Conservation (phyloP, 1,284 basidiomycete genomes). For the Cutaneotrichosporon mucoides region DNA sequence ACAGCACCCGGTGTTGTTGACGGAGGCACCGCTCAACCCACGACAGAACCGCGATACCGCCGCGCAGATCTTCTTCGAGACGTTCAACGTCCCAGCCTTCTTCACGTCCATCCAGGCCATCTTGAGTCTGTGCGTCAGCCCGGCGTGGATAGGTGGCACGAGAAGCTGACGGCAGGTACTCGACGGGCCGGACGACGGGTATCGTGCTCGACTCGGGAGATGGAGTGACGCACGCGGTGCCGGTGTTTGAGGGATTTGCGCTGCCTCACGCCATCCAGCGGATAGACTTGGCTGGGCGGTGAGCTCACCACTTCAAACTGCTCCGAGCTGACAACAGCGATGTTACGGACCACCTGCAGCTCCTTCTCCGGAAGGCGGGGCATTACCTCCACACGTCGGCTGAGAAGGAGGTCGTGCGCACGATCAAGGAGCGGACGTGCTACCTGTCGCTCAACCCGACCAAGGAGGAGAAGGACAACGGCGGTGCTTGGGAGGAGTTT, state of each 20-base stretch:
- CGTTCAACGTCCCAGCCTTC: slow-evolving; percentile 97
- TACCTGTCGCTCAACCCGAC: slow-evolving; percentile 85
- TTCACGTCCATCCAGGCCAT: slow-evolving; percentile 98
- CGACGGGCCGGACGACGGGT: slow-evolving; percentile 97
- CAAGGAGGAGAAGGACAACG: slow-evolving; percentile 89
- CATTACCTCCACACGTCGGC: slow-evolving; percentile 95
- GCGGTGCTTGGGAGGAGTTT: slow-evolving; percentile 79
- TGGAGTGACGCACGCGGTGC: slow-evolving; percentile 97
- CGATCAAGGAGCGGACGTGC: slow-evolving; percentile 97
- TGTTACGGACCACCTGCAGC: slow-evolving; percentile 92
- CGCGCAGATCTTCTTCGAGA: slow-evolving; percentile 99
- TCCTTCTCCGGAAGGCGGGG: slow-evolving; percentile 88
- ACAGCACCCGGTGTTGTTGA: slow-evolving; percentile 91
- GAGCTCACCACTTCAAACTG: slow-evolving; percentile 27
- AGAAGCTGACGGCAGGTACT: slow-evolving; percentile 67
- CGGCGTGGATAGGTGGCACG: not conserved
- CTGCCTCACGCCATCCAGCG: slow-evolving; percentile 97
- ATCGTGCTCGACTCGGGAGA: slow-evolving; percentile 99
- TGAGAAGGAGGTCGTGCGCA: slow-evolving; percentile 93
- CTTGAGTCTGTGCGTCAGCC: slow-evolving; percentile 70
- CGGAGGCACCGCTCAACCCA: slow-evolving; percentile 92
- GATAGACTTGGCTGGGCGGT: slow-evolving; percentile 94
- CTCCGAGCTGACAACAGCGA: slow-evolving; percentile 58
- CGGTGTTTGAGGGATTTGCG: slow-evolving; percentile 98
- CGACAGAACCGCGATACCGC: slow-evolving; percentile 89